phyloP scores from a whole-genome alignment of 2,329 filamentous ascomycete genomes.

The Penicillium griseofulvum region DNA sequence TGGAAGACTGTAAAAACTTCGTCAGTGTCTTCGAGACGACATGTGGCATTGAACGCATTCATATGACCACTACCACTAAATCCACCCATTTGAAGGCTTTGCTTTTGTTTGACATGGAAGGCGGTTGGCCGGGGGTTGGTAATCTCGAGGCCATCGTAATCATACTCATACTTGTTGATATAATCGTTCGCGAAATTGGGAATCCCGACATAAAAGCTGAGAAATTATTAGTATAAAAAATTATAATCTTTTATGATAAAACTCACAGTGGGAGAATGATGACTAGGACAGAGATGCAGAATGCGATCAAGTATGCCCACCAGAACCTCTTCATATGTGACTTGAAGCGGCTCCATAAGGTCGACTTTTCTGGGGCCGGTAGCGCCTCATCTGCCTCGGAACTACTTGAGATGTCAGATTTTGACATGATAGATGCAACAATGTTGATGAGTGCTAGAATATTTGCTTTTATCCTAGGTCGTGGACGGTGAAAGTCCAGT shows the following conservation, averaged over 20 bases:
- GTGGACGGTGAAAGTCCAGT: not conserved
- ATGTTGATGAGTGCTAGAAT: not conserved
- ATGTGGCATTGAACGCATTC: slow-evolving; percentile 22
- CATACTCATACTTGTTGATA: slow-evolving; percentile 24
- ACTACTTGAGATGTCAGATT: slow-evolving; percentile 15
- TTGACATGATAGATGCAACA: slow-evolving; percentile 16
- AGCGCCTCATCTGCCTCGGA: slow-evolving; percentile 3
- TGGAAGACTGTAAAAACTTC: slow-evolving; percentile 19
- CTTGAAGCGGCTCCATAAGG: slow-evolving; percentile 22
- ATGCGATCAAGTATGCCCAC: slow-evolving; percentile 25
- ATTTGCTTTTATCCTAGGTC: not conserved
- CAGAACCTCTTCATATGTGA: slow-evolving; percentile 28
- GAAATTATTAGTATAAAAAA: not conserved
- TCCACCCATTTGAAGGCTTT: slow-evolving; percentile 17
- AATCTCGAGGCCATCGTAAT: slow-evolving; percentile 22
- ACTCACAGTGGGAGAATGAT: slow-evolving; percentile 25
- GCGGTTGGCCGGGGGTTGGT: slow-evolving; percentile 24
- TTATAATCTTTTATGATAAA: not conserved
- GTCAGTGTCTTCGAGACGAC: slow-evolving; percentile 12
- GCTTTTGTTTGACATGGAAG: slow-evolving; percentile 24
- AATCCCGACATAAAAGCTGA: slow-evolving; percentile 26
- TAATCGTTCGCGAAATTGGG: slow-evolving; percentile 25
- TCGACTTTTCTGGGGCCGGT: slow-evolving; percentile 10
- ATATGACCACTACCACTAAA: slow-evolving; percentile 25
- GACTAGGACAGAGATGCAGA: slow-evolving; percentile 21